Evolutionary conservation across 495 filamentous ascomycete genomes (phyloP), one percentile per base, ranked within the genome.

Genomic region (Pseudotulostoma volvatum): DNA sequence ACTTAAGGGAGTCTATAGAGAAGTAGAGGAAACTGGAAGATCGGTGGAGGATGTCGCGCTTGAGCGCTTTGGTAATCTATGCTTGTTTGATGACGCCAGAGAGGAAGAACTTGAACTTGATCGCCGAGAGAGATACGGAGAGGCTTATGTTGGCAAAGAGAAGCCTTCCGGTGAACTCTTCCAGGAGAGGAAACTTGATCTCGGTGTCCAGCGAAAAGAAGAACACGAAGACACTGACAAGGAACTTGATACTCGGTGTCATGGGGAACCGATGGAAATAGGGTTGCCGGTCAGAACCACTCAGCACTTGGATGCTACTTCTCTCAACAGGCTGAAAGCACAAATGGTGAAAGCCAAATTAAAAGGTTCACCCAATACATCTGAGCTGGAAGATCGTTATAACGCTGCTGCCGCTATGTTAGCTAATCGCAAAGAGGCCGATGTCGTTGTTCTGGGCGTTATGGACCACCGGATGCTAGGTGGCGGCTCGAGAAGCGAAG

Each of bases 31-130:
- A 49, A 76, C 63, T 7, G 77, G 77, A 2, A 67, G 64, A 37
- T 30, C 71, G 4, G 63, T 90, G 13, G 87, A 96, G 18, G 82
- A 86, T 18, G 61, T 94, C 38, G 90, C 90, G 1, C 42, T 78
- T 18, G 78, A 92, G 46, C 66, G 81, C 37, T 94, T 79, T 52
- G 92, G 88, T 9, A 74, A 75, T 47, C 55, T 99, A 15, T 71
- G 77, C 17, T 77, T 78, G 2, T 95, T 94, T 53, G 90, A 99
- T 51, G 83, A 94, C 49, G 88, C 85, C 2, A 69, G 90, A 38
- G 90, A 99, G 52, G 92, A 99, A 51, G 80, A 93, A 60, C 75
- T 73, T n/a, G 90, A 99, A 50, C 39, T 99, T 38, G 92, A 92
- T 30, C 69, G 90, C 25, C 71, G 86, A 38, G 73, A 77, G 38